Evolutionary conservation across 441 rosid species (phyloP).

Genomic region (Pelargonium hybrid): DNA sequence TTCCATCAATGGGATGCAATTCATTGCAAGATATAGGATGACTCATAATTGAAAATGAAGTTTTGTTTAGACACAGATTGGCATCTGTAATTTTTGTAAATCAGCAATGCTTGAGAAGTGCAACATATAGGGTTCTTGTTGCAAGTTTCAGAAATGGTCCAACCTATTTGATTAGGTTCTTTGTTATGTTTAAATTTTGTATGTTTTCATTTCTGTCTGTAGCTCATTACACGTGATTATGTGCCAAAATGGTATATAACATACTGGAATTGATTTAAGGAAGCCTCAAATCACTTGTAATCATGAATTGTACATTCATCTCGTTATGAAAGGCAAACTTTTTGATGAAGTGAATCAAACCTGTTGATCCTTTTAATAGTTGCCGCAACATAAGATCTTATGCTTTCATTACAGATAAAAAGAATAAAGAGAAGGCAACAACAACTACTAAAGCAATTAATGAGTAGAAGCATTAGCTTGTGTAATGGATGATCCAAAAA

Average conservation of each 20-base stretch:
- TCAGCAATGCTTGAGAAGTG: too few relatives aligned
- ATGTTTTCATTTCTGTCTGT: neutral
- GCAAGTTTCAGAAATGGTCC: too few relatives aligned
- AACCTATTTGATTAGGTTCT: neutral
- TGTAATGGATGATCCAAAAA: neutral
- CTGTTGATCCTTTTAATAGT: neutral
- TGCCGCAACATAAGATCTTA: neutral
- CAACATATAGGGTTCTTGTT: too few relatives aligned
- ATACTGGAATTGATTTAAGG: neutral
- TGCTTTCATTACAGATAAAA: too few relatives aligned
- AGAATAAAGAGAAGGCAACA: too few relatives aligned
- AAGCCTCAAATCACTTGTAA: neutral
- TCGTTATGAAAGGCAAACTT: neutral
- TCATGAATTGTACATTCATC: neutral
- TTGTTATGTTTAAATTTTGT: neutral
- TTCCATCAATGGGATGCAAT: too few relatives aligned
- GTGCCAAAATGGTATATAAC: neutral
- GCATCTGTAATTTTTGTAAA: too few relatives aligned
- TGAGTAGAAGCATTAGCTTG: neutral
- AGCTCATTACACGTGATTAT: neutral
- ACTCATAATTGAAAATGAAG: too few relatives aligned
- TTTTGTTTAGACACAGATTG: too few relatives aligned
- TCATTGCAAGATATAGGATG: too few relatives aligned
- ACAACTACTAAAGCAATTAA: neutral
- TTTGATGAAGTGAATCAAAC: neutral